phyloP scores from a whole-genome alignment of 345 rosid species.

The Eucalyptus dawsonii region DNA sequence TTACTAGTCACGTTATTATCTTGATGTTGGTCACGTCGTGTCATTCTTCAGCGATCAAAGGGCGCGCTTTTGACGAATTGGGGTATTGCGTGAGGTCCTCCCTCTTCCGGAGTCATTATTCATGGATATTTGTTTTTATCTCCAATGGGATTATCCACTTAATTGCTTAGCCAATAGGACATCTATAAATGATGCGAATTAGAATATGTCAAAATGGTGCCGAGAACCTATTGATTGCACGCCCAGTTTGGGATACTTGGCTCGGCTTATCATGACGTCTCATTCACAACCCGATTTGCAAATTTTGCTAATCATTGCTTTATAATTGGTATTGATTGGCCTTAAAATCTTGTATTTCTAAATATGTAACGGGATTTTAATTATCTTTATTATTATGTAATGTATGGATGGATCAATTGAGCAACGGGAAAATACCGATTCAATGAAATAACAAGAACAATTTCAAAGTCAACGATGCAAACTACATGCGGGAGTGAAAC shows the following conservation, averaged over 20 bases:
- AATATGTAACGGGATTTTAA: not conserved
- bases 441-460: not conserved
- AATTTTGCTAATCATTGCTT: not conserved
- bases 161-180: not conserved
- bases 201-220: no score
- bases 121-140: not conserved
- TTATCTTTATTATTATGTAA: not conserved
- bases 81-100: not conserved
- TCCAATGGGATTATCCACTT: not conserved
- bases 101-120: no score
- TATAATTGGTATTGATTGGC: not conserved
- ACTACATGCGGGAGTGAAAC: not conserved
- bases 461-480: not conserved
- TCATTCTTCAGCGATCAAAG: not conserved
- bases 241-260: rapidly evolving
- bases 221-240: not conserved
- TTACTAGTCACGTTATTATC: not conserved
- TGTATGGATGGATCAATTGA: not conserved
- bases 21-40: not conserved
- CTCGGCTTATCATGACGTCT: not conserved
- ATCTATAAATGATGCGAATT: not conserved
- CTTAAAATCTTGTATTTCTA: not conserved
- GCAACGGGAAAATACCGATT: not conserved
- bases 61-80: not conserved
- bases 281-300: not conserved